Evolutionary conservation across 2,329 filamentous ascomycete species (phyloP).

Genomic region (Aspergillus sp.): DNA sequence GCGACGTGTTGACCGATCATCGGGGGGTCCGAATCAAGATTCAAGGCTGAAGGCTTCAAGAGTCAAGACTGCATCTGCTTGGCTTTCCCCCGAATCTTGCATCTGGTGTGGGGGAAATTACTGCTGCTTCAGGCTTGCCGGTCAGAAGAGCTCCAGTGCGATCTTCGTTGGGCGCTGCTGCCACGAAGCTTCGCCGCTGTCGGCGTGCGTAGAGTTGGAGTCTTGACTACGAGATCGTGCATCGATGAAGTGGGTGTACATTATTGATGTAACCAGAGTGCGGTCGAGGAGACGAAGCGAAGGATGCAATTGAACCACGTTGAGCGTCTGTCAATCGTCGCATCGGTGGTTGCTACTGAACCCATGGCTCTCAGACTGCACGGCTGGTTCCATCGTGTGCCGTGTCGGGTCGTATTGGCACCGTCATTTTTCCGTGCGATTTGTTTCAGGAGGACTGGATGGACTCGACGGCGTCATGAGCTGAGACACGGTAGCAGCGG

Average conservation of each 20-base stretch:
- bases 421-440: neutral
- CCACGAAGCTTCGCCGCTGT: slow-evolving; percentile 2
- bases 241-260: neutral
- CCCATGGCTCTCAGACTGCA: neutral
- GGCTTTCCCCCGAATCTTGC: neutral
- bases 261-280: neutral
- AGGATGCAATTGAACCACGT: neutral
- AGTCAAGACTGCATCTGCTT: neutral
- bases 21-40: neutral
- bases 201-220: neutral
- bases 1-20: slow-evolving; percentile 1
- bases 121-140: slow-evolving; percentile 5
- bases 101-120: slow-evolving; percentile 1
- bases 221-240: neutral
- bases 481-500: neutral
- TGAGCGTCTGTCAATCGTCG: neutral
- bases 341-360: neutral
- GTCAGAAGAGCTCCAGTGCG: neutral
- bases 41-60: neutral
- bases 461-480: slow-evolving; percentile 6
- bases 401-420: neutral
- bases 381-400: neutral
- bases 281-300: neutral
- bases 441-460: neutral
- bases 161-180: slow-evolving; percentile 2